Conservation (phyloP, 2,329 filamentous ascomycete species). For the Helminthosporium solani region DNA sequence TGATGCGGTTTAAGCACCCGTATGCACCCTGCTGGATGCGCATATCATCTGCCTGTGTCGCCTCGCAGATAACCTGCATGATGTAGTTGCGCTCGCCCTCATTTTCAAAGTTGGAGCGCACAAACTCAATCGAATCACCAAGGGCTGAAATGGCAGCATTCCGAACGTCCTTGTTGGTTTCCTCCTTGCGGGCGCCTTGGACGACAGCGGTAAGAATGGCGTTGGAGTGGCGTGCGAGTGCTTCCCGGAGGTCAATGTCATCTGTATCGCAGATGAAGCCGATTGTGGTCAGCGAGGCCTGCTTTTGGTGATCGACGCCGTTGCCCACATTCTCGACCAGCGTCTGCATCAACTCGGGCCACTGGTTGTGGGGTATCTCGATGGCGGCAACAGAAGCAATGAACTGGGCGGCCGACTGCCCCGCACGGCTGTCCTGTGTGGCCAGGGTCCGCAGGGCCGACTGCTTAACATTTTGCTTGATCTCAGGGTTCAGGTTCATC, state of each 20-base stretch:
- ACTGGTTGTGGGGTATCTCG: conserved; percentile 89
- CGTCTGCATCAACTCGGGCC: conserved; percentile 84
- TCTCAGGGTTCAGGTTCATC: conserved; percentile 76
- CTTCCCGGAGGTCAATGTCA: conserved; percentile 81
- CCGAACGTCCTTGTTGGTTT: conserved; percentile 86
- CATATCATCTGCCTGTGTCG: conserved; percentile 87
- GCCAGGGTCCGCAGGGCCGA: conserved; percentile 84
- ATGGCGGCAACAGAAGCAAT: conserved; percentile 93
- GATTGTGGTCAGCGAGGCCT: conserved; percentile 91
- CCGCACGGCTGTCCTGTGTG: conserved; percentile 77
- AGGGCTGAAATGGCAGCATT: conserved; percentile 90
- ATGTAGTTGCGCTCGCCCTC: conserved; percentile 99
- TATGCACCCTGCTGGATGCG: conserved; percentile 95
- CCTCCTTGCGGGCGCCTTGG: conserved; percentile 95
- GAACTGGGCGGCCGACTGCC: conserved; percentile 89
- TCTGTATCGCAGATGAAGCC: conserved; percentile 98
- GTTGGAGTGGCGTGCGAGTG: conserved; percentile 82
- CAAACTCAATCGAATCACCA: conserved; percentile 95
- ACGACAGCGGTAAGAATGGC: conserved; percentile 97
- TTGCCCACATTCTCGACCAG: conserved; percentile 91
- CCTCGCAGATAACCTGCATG: conserved; percentile 99
- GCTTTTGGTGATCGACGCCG: conserved; percentile 85
- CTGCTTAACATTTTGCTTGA: conserved; percentile 85
- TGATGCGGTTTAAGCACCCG: conserved; percentile 96
- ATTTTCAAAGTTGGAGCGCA: conserved; percentile 97